These are phyloP conservation scores for Thamnidium elegans DNA, from an alignment of 192 early-diverging fungal species.

Conservation along the genomic window DNA sequence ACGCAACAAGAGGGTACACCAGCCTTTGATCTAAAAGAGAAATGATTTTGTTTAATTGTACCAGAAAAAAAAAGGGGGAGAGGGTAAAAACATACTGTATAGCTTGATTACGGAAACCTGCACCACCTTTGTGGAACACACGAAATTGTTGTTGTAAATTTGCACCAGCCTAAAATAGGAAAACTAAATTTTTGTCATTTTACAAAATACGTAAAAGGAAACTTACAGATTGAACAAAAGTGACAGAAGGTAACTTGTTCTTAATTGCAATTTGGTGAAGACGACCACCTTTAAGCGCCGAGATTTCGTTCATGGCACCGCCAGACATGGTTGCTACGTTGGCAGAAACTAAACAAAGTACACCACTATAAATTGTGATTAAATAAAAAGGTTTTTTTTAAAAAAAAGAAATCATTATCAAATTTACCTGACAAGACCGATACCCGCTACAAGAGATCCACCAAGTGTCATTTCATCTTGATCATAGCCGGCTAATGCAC, in stretches of 20 bases:
- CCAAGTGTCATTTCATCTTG: constrained; percentile 66
- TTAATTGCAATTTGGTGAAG: constrained; percentile 53
- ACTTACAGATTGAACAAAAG: constrained; percentile 56
- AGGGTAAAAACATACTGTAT: constrained; percentile 38
- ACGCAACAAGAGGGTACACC: constrained; percentile 59
- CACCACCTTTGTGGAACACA: constrained; percentile 65
- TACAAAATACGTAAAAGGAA: background rate
- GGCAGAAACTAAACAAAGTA: constrained; percentile 55
- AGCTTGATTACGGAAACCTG: constrained; percentile 57
- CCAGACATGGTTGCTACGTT: constrained; percentile 60
- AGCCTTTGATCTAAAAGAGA: constrained; percentile 49
- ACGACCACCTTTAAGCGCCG: constrained; percentile 52
- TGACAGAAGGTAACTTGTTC: constrained; percentile 57
- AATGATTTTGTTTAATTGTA: background rate
- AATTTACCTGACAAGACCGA: constrained; percentile 60
- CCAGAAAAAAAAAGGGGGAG: background rate
- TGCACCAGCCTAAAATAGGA: constrained; percentile 50
- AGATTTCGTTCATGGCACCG: constrained; percentile 59
- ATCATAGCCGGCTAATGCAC: constrained; percentile 58
- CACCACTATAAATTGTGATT: constrained; percentile 34
- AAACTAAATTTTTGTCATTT: background rate
- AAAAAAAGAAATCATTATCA: background rate
- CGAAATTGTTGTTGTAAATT: constrained; percentile 63
- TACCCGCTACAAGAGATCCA: constrained; percentile 61
- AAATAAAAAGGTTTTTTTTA: background rate